Percentiles rank a stretch among this genome's conserved stretches.
Evolutionary conservation across 2,329 filamentous ascomycete species (phyloP).

Genomic region (Colletotrichum orchidophilum): DNA sequence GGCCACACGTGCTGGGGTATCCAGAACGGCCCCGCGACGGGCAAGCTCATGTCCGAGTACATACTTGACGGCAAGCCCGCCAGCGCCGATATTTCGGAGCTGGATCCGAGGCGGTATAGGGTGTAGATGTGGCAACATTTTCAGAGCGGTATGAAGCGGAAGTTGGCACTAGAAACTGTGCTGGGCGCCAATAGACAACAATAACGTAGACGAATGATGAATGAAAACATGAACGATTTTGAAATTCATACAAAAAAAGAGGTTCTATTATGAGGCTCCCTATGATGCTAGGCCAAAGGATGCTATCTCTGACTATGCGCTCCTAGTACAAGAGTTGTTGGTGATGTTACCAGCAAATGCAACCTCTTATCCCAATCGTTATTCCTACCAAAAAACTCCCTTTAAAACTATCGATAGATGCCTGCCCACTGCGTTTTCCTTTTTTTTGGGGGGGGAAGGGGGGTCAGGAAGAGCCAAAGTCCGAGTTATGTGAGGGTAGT

Average conservation of each 20-base stretch:
- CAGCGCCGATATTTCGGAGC: slow-evolving; percentile 71
- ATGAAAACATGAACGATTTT: not conserved
- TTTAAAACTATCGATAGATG: not conserved
- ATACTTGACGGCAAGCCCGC: slow-evolving; percentile 76
- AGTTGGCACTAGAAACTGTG: not conserved
- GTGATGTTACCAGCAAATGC: not conserved
- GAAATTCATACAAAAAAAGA: not conserved
- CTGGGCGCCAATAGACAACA: not conserved
- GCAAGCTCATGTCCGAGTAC: slow-evolving; percentile 82
- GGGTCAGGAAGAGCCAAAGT: not conserved
- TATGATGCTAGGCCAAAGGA: slow-evolving; percentile 6
- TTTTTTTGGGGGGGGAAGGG: not conserved
- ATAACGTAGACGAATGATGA: not conserved
- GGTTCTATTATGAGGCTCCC: slow-evolving; percentile 1
- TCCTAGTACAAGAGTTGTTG: not conserved
- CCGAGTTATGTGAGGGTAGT: not conserved
- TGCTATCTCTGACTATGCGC: not conserved
- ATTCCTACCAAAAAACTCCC: not conserved
- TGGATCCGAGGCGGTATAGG: slow-evolving; percentile 75
- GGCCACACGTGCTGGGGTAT: slow-evolving; percentile 99
- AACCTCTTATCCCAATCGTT: not conserved
- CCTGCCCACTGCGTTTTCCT: not conserved
- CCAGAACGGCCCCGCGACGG: slow-evolving; percentile 91
- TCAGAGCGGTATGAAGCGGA: not conserved
- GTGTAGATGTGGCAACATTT: slow-evolving; percentile 46